These are phyloP conservation scores for Cladosporium sp. DNA, from an alignment of 2,329 filamentous ascomycete species.

Conservation along the genomic window DNA sequence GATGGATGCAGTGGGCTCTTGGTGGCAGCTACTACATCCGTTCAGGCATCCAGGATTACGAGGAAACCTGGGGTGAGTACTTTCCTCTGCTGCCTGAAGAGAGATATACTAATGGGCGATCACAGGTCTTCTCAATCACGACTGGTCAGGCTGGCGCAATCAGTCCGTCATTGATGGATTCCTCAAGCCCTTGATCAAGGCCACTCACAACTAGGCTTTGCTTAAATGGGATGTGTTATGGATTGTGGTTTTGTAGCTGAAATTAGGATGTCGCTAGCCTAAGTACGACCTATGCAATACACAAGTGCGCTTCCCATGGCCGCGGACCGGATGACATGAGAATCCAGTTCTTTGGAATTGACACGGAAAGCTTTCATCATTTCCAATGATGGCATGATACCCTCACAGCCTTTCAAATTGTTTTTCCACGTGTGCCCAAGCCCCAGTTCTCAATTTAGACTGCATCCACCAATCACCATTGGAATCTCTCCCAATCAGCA, in stretches of 20 bases:
- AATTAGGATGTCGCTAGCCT: too few relatives aligned
- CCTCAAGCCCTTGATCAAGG: conserved; percentile 17
- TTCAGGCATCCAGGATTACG: conserved; percentile 49
- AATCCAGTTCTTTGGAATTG: too few relatives aligned
- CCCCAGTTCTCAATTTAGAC: not conserved
- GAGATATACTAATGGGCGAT: not conserved
- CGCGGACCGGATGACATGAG: too few relatives aligned
- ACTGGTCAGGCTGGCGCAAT: conserved; percentile 44
- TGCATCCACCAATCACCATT: conserved; percentile 16
- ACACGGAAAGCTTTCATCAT: too few relatives aligned
- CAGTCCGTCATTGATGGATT: conserved; percentile 17
- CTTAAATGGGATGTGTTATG: too few relatives aligned
- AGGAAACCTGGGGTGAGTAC: conserved; percentile 51
- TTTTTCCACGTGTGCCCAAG: not conserved
- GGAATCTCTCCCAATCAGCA: conserved; percentile 14
- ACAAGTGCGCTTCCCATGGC: too few relatives aligned
- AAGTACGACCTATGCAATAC: too few relatives aligned
- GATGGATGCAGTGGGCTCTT: conserved; percentile 55
- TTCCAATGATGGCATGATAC: too few relatives aligned
- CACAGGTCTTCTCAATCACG: conserved; percentile 48
- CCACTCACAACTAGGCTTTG: conserved; percentile 8
- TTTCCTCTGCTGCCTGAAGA: not conserved
- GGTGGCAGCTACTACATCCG: conserved; percentile 51
- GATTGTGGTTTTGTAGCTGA: too few relatives aligned
- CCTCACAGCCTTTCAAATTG: not conserved